Percentiles rank a stretch among this genome's conserved stretches.
Conservation (phyloP, 805 yeast species). For the Metschnikowia bowlesiae region DNA sequence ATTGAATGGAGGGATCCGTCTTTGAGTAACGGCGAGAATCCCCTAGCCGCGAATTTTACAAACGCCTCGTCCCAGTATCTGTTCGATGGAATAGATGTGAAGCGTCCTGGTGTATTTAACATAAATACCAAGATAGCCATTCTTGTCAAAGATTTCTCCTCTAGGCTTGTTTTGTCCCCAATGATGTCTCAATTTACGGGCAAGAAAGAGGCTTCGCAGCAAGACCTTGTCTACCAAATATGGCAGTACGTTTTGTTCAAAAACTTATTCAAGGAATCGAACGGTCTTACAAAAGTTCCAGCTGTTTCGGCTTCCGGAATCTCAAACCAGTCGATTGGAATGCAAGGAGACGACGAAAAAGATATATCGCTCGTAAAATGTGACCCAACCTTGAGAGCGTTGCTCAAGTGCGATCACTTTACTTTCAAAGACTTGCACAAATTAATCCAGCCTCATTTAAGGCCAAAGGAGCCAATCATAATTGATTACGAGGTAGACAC, state of each 20-base stretch:
- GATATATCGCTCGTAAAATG: conserved; percentile 33
- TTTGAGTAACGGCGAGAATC: conserved; percentile 15
- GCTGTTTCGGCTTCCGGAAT: conserved; percentile 32
- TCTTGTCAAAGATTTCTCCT: conserved; percentile 68
- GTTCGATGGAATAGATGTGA: conserved; percentile 88
- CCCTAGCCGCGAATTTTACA: conserved; percentile 18
- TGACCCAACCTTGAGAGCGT: conserved; percentile 44
- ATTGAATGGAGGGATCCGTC: conserved; percentile 88
- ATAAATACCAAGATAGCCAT: conserved; percentile 68
- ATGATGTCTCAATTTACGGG: conserved; percentile 70
- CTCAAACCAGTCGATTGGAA: conserved; percentile 13
- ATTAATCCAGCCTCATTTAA: conserved; percentile 58
- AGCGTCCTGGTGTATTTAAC: conserved; percentile 60
- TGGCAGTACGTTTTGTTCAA: conserved; percentile 79
- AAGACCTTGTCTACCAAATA: conserved; percentile 71
- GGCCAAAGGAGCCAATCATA: conserved; percentile 78
- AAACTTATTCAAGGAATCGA: conserved; percentile 42
- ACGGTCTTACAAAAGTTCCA: conserved; percentile 30
- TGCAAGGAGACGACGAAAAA: conserved; percentile 24
- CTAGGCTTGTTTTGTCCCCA: conserved; percentile 58
- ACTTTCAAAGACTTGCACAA: conserved; percentile 72
- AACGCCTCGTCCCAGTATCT: conserved; percentile 19
- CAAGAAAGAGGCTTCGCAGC: conserved; percentile 72
- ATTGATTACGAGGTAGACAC: conserved; percentile 74
- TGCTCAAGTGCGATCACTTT: conserved; percentile 50